phyloP scores from a whole-genome alignment of 306 rosid species.

The Hippophae rhamnoides region DNA sequence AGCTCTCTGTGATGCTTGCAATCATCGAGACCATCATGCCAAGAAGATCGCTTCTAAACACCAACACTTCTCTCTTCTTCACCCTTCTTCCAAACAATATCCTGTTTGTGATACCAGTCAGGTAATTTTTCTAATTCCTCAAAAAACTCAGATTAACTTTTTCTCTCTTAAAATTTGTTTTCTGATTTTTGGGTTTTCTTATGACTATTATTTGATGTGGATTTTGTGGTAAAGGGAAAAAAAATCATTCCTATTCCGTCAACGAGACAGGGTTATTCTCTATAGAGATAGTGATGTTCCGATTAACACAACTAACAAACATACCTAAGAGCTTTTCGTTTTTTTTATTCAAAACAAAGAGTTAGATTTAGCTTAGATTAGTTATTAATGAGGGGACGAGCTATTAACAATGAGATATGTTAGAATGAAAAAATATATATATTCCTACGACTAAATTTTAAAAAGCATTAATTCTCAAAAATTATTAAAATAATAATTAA shows the following conservation, averaged over 20 bases:
- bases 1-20: slow-evolving; percentile 65
- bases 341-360: no score
- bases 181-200: background rate
- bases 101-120: slow-evolving; percentile 75
- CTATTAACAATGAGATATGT: no score
- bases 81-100: slow-evolving; percentile 31
- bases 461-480: no score
- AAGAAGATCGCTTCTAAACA: slow-evolving; percentile 92
- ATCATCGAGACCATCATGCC: slow-evolving; percentile 90
- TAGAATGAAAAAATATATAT: no score
- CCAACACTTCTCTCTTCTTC: slow-evolving; percentile 71
- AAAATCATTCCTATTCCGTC: slow-evolving; percentile 70
- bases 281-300: slow-evolving; percentile 69
- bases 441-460: no score
- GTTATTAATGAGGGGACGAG: no score
- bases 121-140: slow-evolving; percentile 19
- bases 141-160: no score
- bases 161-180: background rate
- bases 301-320: slow-evolving; percentile 67
- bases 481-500: no score
- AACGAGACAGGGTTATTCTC: slow-evolving; percentile 75
- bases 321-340: slow-evolving; percentile 40
- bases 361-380: no score
- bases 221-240: slow-evolving; percentile 41
- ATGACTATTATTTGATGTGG: slow-evolving; percentile 1